Evolutionary conservation across 2,329 filamentous ascomycete genomes (phyloP).

Genomic region (Xylaria sp.): DNA sequence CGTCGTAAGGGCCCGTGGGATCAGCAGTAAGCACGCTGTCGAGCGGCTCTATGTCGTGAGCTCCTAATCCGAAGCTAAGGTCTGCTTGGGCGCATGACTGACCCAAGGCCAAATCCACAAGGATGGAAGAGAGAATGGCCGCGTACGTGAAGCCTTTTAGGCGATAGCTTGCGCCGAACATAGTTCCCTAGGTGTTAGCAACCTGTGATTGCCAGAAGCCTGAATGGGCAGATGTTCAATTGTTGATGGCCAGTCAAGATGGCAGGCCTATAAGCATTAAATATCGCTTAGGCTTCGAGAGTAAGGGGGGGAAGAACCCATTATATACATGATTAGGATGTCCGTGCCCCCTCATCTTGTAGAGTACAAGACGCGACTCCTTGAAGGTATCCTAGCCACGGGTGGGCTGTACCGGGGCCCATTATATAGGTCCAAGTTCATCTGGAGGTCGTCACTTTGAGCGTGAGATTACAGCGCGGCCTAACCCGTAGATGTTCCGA

Average conservation of each 20-base stretch:
- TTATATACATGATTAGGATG: not conserved
- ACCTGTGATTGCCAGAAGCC: not conserved
- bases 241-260: not conserved
- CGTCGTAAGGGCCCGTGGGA: conserved; percentile 32
- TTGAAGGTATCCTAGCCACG: not conserved
- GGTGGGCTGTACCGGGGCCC: not conserved
- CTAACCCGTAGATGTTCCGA: not conserved
- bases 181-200: not conserved
- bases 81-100: conserved; percentile 15
- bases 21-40: conserved; percentile 31
- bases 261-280: not conserved
- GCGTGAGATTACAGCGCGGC: not conserved
- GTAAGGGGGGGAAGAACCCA: not conserved
- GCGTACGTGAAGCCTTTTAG: conserved; percentile 5
- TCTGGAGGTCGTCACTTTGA: not conserved
- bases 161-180: conserved; percentile 6
- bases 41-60: conserved; percentile 23
- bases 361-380: not conserved
- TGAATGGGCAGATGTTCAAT: not conserved
- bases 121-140: conserved; percentile 2
- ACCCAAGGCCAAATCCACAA: not conserved
- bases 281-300: not conserved
- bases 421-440: not conserved
- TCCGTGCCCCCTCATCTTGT: not conserved
- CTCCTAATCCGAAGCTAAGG: conserved; percentile 32